Evolutionary conservation across 2,329 filamentous ascomycete species (phyloP).

Genomic region (Colletotrichum australisinense): DNA sequence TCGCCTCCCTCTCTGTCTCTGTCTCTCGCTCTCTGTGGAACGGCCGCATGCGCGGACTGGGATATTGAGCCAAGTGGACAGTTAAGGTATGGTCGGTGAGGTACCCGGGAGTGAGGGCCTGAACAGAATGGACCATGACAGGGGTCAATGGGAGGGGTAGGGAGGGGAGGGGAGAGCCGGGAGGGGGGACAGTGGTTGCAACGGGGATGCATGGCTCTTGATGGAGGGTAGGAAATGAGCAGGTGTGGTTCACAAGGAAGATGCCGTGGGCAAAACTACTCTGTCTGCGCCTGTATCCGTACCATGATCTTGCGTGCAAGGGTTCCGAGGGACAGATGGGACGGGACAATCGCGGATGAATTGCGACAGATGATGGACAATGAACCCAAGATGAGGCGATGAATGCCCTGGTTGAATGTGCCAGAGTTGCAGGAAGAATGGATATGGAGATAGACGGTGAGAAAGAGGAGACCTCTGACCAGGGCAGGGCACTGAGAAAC

Average conservation of each 20-base stretch:
- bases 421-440: neutral
- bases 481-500: neutral
- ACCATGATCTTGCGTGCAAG: conserved; percentile 18
- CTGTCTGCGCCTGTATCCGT: no score
- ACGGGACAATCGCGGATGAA: conserved; percentile 25
- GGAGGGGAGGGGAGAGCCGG: neutral
- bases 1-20: neutral
- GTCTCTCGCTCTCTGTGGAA: neutral
- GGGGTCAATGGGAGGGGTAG: conserved; percentile 8
- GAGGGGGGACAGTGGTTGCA: conserved; percentile 11
- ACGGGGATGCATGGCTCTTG: conserved; percentile 17
- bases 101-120: conserved; percentile 28
- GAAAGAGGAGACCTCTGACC: neutral
- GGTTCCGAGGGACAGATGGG: conserved; percentile 8
- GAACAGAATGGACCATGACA: conserved; percentile 19
- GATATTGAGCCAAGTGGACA: conserved; percentile 17
- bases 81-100: conserved; percentile 19
- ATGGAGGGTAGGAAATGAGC: conserved; percentile 11
- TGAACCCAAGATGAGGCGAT: conserved; percentile 3
- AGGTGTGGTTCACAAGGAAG: conserved; percentile 19
- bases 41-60: conserved; percentile 21
- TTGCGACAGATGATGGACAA: conserved; percentile 31
- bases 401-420: neutral
- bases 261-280: conserved; percentile 3
- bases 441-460: conserved; percentile 10